Evolutionary conservation across 1,284 basidiomycete genomes (phyloP).

Genomic region (Marasmius tenuissimus): DNA sequence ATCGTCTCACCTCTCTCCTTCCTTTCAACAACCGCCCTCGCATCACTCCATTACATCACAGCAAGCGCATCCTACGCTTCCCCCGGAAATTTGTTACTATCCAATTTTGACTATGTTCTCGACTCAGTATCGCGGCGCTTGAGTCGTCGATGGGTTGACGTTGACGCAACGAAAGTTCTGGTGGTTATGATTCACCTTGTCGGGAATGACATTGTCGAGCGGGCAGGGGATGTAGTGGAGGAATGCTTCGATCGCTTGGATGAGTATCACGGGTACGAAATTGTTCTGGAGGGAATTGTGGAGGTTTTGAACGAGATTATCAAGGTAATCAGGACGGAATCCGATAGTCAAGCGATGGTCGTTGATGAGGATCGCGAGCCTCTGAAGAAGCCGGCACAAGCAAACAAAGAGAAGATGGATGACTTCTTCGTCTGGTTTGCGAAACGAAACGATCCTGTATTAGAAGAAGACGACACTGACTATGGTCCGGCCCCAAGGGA

Average conservation of each 20-base stretch:
- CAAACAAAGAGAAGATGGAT: slow-evolving; percentile 34
- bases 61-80: slow-evolving; percentile 78
- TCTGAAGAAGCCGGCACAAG: slow-evolving; percentile 12
- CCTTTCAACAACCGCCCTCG: slow-evolving; percentile 70
- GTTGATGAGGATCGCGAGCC: slow-evolving; percentile 1
- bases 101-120: slow-evolving; percentile 93
- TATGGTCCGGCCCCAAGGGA: slow-evolving; percentile 63
- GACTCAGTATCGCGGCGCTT: slow-evolving; percentile 84
- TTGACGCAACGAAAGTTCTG: slow-evolving; percentile 79
- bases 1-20: slow-evolving; percentile 69
- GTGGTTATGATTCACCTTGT: slow-evolving; percentile 82
- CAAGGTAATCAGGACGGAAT: slow-evolving; percentile 61
- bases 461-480: slow-evolving; percentile 39
- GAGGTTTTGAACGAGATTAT: slow-evolving; percentile 82
- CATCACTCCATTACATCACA: slow-evolving; percentile 70
- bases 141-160: slow-evolving; percentile 73
- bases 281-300: slow-evolving; percentile 84
- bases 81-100: slow-evolving; percentile 79
- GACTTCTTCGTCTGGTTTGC: slow-evolving; percentile 66
- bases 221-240: slow-evolving; percentile 89
- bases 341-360: slow-evolving; percentile 27
- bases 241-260: slow-evolving; percentile 94
- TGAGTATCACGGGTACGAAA: slow-evolving; percentile 88
- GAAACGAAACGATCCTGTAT: slow-evolving; percentile 42
- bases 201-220: slow-evolving; percentile 80